phyloP scores from a whole-genome alignment of 345 rosid genomes.

The Moricandia moricandioides region DNA sequence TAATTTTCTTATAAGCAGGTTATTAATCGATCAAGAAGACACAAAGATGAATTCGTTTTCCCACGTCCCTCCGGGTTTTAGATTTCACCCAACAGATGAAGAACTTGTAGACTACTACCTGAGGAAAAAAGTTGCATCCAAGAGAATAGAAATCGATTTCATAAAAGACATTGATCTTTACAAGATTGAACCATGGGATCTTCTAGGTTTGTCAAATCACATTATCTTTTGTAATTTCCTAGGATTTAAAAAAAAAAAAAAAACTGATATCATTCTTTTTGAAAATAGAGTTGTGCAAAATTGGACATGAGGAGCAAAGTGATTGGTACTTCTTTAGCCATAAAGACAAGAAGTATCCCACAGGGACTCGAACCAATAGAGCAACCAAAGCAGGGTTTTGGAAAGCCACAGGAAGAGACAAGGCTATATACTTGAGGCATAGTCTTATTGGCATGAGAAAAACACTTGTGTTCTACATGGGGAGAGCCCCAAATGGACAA shows the following conservation, averaged over 20 bases:
- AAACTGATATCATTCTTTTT: background rate
- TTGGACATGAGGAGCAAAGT: conserved; percentile 87
- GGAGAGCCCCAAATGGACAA: conserved; percentile 97
- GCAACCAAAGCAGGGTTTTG: conserved; percentile 98
- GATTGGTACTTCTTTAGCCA: conserved; percentile 99
- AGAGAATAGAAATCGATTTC: conserved; percentile 71
- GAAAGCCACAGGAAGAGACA: conserved; percentile 99
- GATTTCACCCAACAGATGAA: conserved; percentile 85
- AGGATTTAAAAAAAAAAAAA: background rate
- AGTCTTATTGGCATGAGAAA: conserved; percentile 94
- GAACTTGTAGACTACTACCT: conserved; percentile 85
- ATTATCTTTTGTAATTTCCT: background rate
- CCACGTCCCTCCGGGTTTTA: conserved; percentile 79
- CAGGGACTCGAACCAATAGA: conserved; percentile 95
- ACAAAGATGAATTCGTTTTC: conserved; percentile 62
- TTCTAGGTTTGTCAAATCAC: conserved; percentile 48
- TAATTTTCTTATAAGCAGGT: conserved; percentile 32
- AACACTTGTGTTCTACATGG: conserved; percentile 94
- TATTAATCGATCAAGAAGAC: conserved; percentile 12
- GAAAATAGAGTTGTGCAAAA: conserved; percentile 65
- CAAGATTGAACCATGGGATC: conserved; percentile 89
- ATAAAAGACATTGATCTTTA: conserved; percentile 80
- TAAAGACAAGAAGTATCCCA: conserved; percentile 96
- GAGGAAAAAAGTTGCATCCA: conserved; percentile 66
- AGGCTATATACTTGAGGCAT: conserved; percentile 71